Evolutionary conservation across 1,139 yeast species (phyloP).

Genomic region (Pichia sp.): DNA sequence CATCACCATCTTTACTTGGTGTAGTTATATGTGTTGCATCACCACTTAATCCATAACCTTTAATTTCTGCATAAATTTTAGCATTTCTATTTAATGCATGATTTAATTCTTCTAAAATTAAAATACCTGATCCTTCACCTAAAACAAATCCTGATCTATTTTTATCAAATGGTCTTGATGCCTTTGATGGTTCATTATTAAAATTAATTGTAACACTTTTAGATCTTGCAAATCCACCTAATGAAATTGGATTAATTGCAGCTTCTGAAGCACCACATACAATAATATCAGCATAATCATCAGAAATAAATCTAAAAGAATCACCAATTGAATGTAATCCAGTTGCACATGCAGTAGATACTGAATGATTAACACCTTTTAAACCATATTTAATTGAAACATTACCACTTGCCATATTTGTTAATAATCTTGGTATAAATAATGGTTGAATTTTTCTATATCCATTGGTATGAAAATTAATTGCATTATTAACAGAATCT

Average conservation of each 20-base stretch:
- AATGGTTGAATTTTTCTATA: constrained; percentile 76
- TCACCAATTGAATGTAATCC: constrained; percentile 94
- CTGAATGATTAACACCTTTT: constrained; percentile 82
- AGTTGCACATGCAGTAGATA: constrained; percentile 94
- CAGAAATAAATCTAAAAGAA: constrained; percentile 70
- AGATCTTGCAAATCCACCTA: constrained; percentile 90
- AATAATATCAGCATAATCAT: constrained; percentile 80
- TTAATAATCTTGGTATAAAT: constrained; percentile 73
- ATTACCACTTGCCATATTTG: constrained; percentile 95
- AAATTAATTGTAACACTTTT: constrained; percentile 65
- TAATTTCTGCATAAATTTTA: constrained; percentile 70
- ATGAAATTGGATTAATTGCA: constrained; percentile 75
- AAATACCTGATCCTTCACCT: constrained; percentile 86
- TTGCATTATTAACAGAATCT: constrained; percentile 60
- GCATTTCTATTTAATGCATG: constrained; percentile 66
- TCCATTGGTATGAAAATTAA: constrained; percentile 44
- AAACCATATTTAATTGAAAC: constrained; percentile 71
- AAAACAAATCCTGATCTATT: constrained; percentile 81
- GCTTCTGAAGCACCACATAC: constrained; percentile 93
- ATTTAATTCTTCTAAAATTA: constrained; percentile 68
- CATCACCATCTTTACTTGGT: constrained; percentile 75
- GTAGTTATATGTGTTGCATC: constrained; percentile 94
- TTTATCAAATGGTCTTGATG: constrained; percentile 85
- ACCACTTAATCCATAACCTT: constrained; percentile 85
- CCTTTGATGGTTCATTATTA: constrained; percentile 54